Percentiles rank a stretch among this genome's conserved stretches.
phyloP scores from a whole-genome alignment of 169 alveolate species.

The Plasmodium coatneyi region DNA sequence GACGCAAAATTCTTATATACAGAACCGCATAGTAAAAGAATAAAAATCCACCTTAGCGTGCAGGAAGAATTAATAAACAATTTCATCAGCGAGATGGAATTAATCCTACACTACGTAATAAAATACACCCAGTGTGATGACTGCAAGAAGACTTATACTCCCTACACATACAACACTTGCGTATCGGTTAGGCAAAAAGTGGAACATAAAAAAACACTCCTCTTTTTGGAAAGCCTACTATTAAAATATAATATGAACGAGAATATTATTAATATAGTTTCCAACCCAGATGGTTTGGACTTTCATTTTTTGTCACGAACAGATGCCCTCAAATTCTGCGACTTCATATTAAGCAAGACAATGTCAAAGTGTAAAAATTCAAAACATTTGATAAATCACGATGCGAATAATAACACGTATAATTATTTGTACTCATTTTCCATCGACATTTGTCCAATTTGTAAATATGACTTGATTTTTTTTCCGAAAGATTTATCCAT shows the following conservation, averaged over 20 bases:
- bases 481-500: constrained; percentile 90
- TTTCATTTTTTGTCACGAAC: constrained; percentile 94
- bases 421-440: constrained; percentile 93
- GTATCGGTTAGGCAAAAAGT: constrained; percentile 97
- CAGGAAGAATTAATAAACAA: constrained; percentile 94
- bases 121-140: constrained; percentile 96
- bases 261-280: constrained; percentile 93
- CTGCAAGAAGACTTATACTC: constrained; percentile 98
- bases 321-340: constrained; percentile 96
- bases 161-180: constrained; percentile 98
- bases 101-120: constrained; percentile 92
- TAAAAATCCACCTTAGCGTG: constrained; percentile 95
- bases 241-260: constrained; percentile 95
- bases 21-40: constrained; percentile 96
- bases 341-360: constrained; percentile 90
- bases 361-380: constrained; percentile 91
- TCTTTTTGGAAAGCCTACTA: constrained; percentile 96
- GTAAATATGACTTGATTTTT: constrained; percentile 97
- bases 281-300: constrained; percentile 97
- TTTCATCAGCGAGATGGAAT: constrained; percentile 93
- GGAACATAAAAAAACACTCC: constrained; percentile 96
- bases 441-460: constrained; percentile 96
- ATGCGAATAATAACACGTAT: constrained; percentile 91
- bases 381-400: constrained; percentile 94
- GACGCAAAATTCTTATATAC: constrained; percentile 97